phyloP scores from a whole-genome alignment of 2,329 filamentous ascomycete species.

The Colletotrichum scovillei region DNA sequence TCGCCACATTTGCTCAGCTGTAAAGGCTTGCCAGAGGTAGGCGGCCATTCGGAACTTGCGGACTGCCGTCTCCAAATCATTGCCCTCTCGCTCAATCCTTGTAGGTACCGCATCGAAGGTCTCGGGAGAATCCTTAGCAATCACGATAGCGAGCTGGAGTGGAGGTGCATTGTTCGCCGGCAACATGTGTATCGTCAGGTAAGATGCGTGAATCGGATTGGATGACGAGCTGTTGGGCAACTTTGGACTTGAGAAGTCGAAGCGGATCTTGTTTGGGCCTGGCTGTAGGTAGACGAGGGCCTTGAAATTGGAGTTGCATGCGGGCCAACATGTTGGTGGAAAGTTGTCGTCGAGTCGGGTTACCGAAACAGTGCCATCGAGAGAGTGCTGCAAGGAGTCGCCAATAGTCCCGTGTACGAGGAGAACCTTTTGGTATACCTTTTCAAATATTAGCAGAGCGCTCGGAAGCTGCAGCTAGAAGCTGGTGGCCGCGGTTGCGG shows the following conservation, averaged over 20 bases:
- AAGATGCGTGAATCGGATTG: constrained; percentile 80
- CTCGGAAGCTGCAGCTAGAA: constrained; percentile 21
- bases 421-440: constrained; percentile 94
- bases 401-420: constrained; percentile 85
- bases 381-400: constrained; percentile 72
- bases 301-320: constrained; percentile 91
- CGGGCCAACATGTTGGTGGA: constrained; percentile 86
- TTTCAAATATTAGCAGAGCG: constrained; percentile 39
- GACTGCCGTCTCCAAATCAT: constrained; percentile 81
- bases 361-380: constrained; percentile 79
- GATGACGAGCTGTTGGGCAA: constrained; percentile 75
- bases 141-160: constrained; percentile 86
- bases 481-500: neutral
- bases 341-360: constrained; percentile 88
- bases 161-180: constrained; percentile 83
- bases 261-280: constrained; percentile 86
- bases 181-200: constrained; percentile 87
- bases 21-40: constrained; percentile 97
- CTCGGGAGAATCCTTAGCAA: constrained; percentile 88
- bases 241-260: constrained; percentile 90
- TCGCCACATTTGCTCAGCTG: constrained; percentile 94
- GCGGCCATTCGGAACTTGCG: constrained; percentile 95
- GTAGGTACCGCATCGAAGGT: constrained; percentile 87
- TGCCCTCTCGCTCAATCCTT: constrained; percentile 81
- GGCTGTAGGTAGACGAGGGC: constrained; percentile 90